phyloP scores from a whole-genome alignment of 31 red algal genomes.

The Odonthalia washingtoniensis region DNA sequence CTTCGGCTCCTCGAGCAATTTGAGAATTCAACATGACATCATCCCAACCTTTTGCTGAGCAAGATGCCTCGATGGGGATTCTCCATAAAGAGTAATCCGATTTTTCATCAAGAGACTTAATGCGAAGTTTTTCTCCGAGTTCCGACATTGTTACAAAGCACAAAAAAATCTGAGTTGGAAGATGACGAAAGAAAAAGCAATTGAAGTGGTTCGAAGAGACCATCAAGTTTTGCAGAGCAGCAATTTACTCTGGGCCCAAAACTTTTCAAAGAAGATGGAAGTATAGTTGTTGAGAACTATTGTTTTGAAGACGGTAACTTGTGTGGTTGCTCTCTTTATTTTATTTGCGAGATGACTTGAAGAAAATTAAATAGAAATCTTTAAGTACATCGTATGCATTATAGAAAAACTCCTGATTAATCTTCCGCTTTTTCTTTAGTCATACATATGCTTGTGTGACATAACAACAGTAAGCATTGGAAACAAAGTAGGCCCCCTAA shows the following conservation, averaged over 20 bases:
- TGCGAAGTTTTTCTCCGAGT: background rate
- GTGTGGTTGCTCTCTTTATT: too few species aligned
- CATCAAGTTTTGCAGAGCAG: background rate
- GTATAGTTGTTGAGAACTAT: too few species aligned
- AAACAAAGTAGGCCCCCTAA: too few species aligned
- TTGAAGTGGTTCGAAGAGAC: background rate
- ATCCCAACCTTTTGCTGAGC: constrained; percentile 13
- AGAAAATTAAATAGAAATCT: too few species aligned
- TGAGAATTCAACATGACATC: background rate
- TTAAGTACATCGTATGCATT: too few species aligned
- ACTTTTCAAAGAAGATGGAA: background rate
- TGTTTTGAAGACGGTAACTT: too few species aligned
- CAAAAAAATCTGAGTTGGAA: background rate
- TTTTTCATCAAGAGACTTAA: constrained; percentile 34
- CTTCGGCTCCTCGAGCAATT: background rate
- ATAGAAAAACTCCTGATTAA: too few species aligned
- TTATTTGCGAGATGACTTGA: too few species aligned
- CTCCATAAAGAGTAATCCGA: constrained; percentile 36
- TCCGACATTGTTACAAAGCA: background rate
- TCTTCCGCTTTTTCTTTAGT: too few species aligned
- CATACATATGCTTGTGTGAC: too few species aligned
- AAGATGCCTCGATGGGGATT: constrained; percentile 32
- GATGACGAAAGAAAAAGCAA: background rate
- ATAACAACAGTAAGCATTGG: too few species aligned
- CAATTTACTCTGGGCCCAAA: background rate